These are phyloP conservation scores for Agrocybe chaxingu DNA, from an alignment of 768 basidiomycete genomes.

Conservation along the genomic window DNA sequence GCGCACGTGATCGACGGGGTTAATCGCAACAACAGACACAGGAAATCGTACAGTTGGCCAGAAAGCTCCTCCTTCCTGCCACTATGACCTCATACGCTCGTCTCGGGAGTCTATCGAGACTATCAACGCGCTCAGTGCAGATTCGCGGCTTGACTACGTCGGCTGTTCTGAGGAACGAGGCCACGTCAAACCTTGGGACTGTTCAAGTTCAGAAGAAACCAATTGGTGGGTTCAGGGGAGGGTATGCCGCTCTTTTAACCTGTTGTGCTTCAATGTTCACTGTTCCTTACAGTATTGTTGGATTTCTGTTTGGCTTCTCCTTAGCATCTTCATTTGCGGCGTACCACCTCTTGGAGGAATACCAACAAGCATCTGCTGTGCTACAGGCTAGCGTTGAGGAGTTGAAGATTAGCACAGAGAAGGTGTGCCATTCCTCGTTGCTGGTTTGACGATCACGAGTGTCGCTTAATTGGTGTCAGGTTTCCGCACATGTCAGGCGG, in stretches of 20 bases:
- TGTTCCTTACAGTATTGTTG: constrained; percentile 56
- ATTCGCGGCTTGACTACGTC: constrained; percentile 44
- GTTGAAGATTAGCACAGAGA: constrained; percentile 77
- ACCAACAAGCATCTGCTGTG: constrained; percentile 83
- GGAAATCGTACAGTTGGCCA: not conserved
- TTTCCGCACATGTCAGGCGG: constrained; percentile 76
- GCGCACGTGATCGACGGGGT: too few relatives aligned
- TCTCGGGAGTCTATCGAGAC: constrained; percentile 8
- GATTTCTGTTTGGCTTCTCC: constrained; percentile 88
- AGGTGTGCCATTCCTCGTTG: constrained; percentile 40
- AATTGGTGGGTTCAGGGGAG: constrained; percentile 69
- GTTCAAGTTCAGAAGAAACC: constrained; percentile 66
- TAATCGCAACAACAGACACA: not conserved
- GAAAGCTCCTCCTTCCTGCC: not conserved
- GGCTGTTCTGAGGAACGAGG: constrained; percentile 38
- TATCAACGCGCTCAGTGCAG: constrained; percentile 2
- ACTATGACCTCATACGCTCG: constrained; percentile 15
- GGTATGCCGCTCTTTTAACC: constrained; percentile 33
- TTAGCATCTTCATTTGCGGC: constrained; percentile 83
- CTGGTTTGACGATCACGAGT: not conserved
- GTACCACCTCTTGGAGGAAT: constrained; percentile 87
- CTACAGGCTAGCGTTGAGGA: constrained; percentile 87
- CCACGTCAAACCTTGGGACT: constrained; percentile 48
- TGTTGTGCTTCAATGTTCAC: constrained; percentile 3
- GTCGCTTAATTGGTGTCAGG: constrained; percentile 68